These are phyloP conservation scores for Fusarium musae DNA, from an alignment of 2,329 filamentous ascomycete species.

Conservation along the genomic window DNA sequence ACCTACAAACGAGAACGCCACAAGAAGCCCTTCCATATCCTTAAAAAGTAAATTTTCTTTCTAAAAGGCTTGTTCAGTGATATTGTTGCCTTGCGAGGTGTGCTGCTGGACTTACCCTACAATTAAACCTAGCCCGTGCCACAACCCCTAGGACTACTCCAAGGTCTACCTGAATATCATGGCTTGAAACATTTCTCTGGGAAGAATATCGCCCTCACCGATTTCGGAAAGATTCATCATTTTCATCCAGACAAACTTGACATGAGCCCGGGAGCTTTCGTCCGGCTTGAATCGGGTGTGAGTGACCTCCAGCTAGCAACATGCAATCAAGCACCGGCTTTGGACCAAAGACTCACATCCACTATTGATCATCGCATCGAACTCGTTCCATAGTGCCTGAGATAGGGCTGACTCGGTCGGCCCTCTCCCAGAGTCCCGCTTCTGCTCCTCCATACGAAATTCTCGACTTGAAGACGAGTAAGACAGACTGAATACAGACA, in stretches of 20 bases:
- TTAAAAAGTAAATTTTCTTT: neutral
- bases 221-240: neutral
- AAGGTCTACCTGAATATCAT: neutral
- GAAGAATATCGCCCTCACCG: neutral
- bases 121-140: neutral
- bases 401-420: slow-evolving; percentile 21
- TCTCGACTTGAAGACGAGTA: neutral
- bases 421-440: neutral
- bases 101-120: neutral
- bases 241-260: neutral
- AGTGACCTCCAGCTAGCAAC: neutral
- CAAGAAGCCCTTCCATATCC: neutral
- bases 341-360: neutral
- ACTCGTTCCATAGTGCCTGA: neutral
- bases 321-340: neutral
- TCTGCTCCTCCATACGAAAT: neutral
- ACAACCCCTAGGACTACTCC: neutral
- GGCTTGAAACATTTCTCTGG: neutral
- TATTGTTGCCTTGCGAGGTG: neutral
- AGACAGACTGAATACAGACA: neutral
- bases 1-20: too few species aligned
- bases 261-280: neutral
- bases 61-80: too few species aligned
- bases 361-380: neutral
- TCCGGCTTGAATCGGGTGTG: neutral